These are phyloP conservation scores for Tolypocladium tropicale DNA, from an alignment of 2,329 filamentous ascomycete genomes.

Conservation along the genomic window DNA sequence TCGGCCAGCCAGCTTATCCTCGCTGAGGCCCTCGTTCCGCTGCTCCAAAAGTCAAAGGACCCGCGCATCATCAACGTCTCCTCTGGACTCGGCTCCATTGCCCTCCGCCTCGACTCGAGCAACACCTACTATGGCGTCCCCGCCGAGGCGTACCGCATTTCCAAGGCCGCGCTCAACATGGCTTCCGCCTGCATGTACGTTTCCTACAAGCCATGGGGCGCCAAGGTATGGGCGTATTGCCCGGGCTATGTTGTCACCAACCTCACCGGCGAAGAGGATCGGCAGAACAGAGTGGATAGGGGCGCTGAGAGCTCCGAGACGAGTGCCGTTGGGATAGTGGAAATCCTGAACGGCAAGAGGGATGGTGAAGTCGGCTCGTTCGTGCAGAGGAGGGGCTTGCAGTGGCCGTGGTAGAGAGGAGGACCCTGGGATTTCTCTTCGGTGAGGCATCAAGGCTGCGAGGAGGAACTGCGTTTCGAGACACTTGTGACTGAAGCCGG, in stretches of 20 bases:
- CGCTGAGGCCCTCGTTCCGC: constrained; percentile 18
- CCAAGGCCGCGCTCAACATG: constrained; percentile 28
- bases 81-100: constrained; percentile 20
- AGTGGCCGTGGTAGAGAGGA: background rate
- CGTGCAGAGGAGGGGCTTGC: background rate
- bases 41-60: constrained; percentile 17
- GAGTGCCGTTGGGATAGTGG: constrained; percentile 1
- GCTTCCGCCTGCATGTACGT: constrained; percentile 17
- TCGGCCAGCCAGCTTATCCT: constrained; percentile 17
- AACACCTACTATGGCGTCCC: background rate
- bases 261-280: constrained; percentile 12
- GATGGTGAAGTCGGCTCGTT: constrained; percentile 7
- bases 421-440: too few species aligned
- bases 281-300: constrained; percentile 1
- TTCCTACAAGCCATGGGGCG: constrained; percentile 15
- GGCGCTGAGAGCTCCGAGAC: background rate
- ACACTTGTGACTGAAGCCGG: background rate
- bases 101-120: constrained; percentile 6
- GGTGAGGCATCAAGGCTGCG: background rate
- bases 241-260: constrained; percentile 23
- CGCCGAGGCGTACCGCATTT: constrained; percentile 17
- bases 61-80: constrained; percentile 23
- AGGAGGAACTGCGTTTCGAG: background rate
- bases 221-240: constrained; percentile 21
- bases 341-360: constrained; percentile 6